Base-by-base conservation (phyloP, 257 asterid species). In the Gardenia jasminoides region DNA sequence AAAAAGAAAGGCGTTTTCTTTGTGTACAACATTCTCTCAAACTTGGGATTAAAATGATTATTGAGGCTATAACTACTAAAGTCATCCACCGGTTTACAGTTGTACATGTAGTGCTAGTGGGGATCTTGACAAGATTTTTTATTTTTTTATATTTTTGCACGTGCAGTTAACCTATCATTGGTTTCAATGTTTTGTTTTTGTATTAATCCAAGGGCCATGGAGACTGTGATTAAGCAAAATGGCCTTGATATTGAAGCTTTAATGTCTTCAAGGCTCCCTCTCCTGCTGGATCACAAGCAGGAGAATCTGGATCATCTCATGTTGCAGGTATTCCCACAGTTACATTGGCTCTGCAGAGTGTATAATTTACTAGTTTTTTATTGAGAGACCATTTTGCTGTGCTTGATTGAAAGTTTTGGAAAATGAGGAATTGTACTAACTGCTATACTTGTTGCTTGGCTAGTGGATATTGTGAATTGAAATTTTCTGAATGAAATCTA, bases 161-260 rank as follows among this genome's bases (percentile, higher is more conserved):
- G 16, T 39, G 31, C 64, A 12, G 41, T 52, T 47, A 6, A 48
- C 41, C 36, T 30, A 65, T 52, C 16, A 67, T 31, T 80, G 52
- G 72, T 76, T 70, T 76, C 33, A 48, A 20, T 11, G 33, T 75
- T 10, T 28, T 66, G 72, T 59, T 70, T 70, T 15, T 44, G n/a
- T 19, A 3, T 58, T 76, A 56, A 78, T 84, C 82, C 83, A 81
- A 96, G 99, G 96, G 99, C 99, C 62, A 96, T 96, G 99, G 98
- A 96, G 88, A 96, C 99, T 80, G 98, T 96, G 65, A 90, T 96
- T 81, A 93, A 92, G 81, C 97, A 96, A 81, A 90, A 96, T 86
- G 92, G 90, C 85, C 97, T 96, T 78, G 99, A 96, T 77, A 91
- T 93, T 79, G 98, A 93, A 84, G 88, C 94, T 73, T 87, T 96